phyloP scores from a whole-genome alignment of 768 basidiomycete genomes.

The Pleurotus tuoliensis region DNA sequence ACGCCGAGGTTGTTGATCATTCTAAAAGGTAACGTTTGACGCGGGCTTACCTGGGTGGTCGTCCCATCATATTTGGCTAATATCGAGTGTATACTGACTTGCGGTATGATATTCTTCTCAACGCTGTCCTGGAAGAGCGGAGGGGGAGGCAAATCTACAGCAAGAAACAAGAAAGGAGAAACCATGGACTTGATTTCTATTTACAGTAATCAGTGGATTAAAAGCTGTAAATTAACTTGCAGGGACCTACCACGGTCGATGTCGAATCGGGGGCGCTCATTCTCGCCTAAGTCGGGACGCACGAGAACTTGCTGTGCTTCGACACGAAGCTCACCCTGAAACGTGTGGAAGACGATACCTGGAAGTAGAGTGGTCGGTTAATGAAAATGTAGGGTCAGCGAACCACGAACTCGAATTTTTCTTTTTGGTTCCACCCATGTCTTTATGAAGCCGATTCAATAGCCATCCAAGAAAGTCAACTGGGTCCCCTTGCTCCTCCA shows the following conservation, averaged over 20 bases:
- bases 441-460: conserved; percentile 88
- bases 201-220: background rate
- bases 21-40: conserved; percentile 13
- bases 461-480: conserved; percentile 96
- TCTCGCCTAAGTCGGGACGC: conserved; percentile 69
- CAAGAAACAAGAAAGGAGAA: conserved; percentile 94
- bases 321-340: conserved; percentile 90
- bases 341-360: conserved; percentile 91
- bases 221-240: conserved; percentile 3
- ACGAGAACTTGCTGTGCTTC: conserved; percentile 93
- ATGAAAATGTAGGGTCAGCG: conserved; percentile 12
- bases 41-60: conserved; percentile 69
- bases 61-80: conserved; percentile 92
- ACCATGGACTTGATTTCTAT: conserved; percentile 80
- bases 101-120: conserved; percentile 98
- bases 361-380: conserved; percentile 1
- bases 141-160: conserved; percentile 95
- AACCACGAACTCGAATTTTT: conserved; percentile 74
- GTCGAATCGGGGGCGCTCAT: conserved; percentile 87
- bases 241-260: conserved; percentile 77
- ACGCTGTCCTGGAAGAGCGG: conserved; percentile 94
- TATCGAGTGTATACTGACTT: conserved; percentile 88
- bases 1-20: background rate
- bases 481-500: conserved; percentile 95
- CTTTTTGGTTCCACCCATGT: conserved; percentile 93